Evolutionary conservation across 768 basidiomycete species (phyloP), one percentile per base, ranked within the genome.

Genomic region (Rhodotorula toruloides): DNA sequence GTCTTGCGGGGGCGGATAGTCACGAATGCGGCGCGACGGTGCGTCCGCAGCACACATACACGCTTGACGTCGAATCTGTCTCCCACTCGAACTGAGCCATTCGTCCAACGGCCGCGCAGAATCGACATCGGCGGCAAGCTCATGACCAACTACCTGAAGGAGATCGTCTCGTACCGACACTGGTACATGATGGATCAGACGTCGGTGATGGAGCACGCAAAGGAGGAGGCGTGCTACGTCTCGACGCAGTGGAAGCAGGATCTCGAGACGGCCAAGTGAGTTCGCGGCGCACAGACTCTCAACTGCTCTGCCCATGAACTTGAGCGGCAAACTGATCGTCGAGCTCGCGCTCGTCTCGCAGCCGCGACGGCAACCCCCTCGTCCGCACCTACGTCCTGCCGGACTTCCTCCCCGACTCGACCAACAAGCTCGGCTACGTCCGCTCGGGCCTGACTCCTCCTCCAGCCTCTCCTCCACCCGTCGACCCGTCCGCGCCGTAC

Each of bases 101-200:
- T 17, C 39, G 40, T 31, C 14, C 13, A n/a, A 6, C 53, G 22
- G 13, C 25, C 25, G 31, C 44, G 47, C 77, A 94, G 93, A 75
- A 85, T 98, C 77, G 91, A 96, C 75, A 86, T 96, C 25, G 93
- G 94, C 57, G 94, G 93, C 53, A 96, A 98, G 79, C 82, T 98
- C 16, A 78, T 98, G 63, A 97, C 93, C 32, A 97, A 98, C 78
- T 89, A 94, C 57, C 83, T 98, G 31, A 96, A 96, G 76, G 90
- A 93, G 75, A 82, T 93, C 50, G 84, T 93, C 10, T 94, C 91
- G 19, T 97, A 89, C 77, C 86, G 94, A 49, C 93, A 97, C 76
- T 97, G 90, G 89, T 90, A 97, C 77, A 91, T 97, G 89, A 92
- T 93, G 86, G 91, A 96, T 74, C 88, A 97, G 77, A 93, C 91